Percentiles rank a stretch among this genome's conserved stretches.
Evolutionary conservation across 805 yeast genomes (phyloP).

Genomic region (Kregervanrija delftensis): DNA sequence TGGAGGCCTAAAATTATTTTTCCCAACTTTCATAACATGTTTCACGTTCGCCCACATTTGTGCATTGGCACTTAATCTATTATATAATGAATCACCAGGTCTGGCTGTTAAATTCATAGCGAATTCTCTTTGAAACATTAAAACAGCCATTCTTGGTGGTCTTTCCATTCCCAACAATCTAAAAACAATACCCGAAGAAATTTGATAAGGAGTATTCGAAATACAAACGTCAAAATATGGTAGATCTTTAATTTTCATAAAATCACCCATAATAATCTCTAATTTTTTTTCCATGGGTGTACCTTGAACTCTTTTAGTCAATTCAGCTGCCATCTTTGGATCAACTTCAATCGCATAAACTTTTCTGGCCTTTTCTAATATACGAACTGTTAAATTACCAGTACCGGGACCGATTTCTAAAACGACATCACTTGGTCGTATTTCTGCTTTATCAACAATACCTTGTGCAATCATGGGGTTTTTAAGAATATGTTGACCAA

Average conservation of each 20-base stretch:
- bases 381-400: constrained; percentile 91
- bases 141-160: constrained; percentile 91
- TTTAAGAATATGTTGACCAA: constrained; percentile 95
- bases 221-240: constrained; percentile 96
- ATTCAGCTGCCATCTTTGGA: constrained; percentile 99
- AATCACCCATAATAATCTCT: constrained; percentile 90
- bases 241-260: constrained; percentile 80
- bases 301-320: constrained; percentile 95
- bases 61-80: constrained; percentile 91
- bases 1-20: constrained; percentile 94
- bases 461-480: constrained; percentile 97
- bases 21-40: constrained; percentile 97
- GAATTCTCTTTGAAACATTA: constrained; percentile 97
- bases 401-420: constrained; percentile 99
- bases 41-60: constrained; percentile 99
- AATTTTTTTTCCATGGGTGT: constrained; percentile 89
- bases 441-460: constrained; percentile 92
- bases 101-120: constrained; percentile 89
- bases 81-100: constrained; percentile 93
- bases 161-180: constrained; percentile 82
- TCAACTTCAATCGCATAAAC: constrained; percentile 98
- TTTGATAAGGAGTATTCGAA: constrained; percentile 96
- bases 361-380: constrained; percentile 84
- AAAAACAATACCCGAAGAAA: constrained; percentile 93
- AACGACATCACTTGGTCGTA: constrained; percentile 87